These are phyloP conservation scores for Eurotiales sp. DNA, from an alignment of 2,329 filamentous ascomycete genomes.

Conservation along the genomic window DNA sequence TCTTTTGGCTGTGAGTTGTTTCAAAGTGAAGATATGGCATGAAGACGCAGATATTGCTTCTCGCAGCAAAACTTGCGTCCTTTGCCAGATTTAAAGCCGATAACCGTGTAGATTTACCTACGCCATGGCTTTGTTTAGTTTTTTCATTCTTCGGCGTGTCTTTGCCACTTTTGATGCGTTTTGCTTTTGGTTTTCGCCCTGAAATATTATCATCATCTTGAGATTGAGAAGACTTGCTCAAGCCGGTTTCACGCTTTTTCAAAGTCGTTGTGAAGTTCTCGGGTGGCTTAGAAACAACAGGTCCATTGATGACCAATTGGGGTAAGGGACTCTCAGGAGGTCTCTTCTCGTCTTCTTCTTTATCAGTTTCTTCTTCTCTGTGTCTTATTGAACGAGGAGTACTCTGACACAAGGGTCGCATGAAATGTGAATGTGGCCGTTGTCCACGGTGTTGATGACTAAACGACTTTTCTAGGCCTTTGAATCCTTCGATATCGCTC, in stretches of 20 bases:
- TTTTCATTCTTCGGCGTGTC: slow-evolving; percentile 24
- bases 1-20: slow-evolving; percentile 51
- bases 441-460: slow-evolving; percentile 59
- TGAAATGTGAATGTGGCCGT: slow-evolving; percentile 58
- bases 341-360: slow-evolving; percentile 8
- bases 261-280: slow-evolving; percentile 6
- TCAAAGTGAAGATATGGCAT: slow-evolving; percentile 67
- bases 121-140: slow-evolving; percentile 24
- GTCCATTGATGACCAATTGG: slow-evolving; percentile 21
- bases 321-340: slow-evolving; percentile 11
- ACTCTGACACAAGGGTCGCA: slow-evolving; percentile 57
- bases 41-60: slow-evolving; percentile 38
- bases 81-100: background rate
- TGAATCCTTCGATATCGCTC: slow-evolving; percentile 61
- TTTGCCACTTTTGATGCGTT: slow-evolving; percentile 26
- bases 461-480: slow-evolving; percentile 59
- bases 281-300: slow-evolving; percentile 13
- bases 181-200: slow-evolving; percentile 29
- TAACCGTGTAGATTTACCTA: slow-evolving; percentile 15
- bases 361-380: slow-evolving; percentile 32
- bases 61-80: slow-evolving; percentile 1
- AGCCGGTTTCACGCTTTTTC: slow-evolving; percentile 31
- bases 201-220: slow-evolving; percentile 23
- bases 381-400: slow-evolving; percentile 34
- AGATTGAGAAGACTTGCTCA: slow-evolving; percentile 22